Evolutionary conservation across 176 grass and related monocot genomes (phyloP), one percentile per base, ranked within the genome.

Genomic region (Lolium rigidum): DNA sequence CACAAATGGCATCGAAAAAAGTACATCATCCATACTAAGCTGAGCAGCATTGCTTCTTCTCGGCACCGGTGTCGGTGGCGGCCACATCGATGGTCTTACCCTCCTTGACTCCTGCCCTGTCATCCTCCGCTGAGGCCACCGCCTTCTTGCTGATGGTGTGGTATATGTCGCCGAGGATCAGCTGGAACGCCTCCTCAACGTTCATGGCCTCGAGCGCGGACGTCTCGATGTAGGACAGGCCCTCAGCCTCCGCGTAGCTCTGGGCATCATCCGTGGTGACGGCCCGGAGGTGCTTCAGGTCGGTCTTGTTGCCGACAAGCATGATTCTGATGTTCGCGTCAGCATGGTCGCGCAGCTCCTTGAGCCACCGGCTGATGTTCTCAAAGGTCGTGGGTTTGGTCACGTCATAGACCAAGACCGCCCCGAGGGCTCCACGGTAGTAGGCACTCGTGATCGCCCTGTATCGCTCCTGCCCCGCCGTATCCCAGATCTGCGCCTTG

Each of bases 401-500:
- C 15, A 97, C 95, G 3, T 97, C 95, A 4, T 94, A 97, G 2
- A 97, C 95, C 3, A 97, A 80, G 18, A 97, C 90, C 0, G 95
- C 95, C 18, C 95, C 95, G 1, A 97, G 95, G 5, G 95, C 95
- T 24, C 95, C 95, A 0, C 95, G 95, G 80, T 97, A 97, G 90
- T 97, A 97, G 14, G 95, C 95, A 4, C 95, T 94, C 0, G 95
- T 97, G 80, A 97, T 97, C 16, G 95, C 95, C 44, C 95, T 44
- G 69, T 97, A 97, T 20, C 95, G 74, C 90, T 97, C 92, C 24
- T 97, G 95, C 7, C 95, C 95, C 11, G 95, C 92, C 0, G 95
- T 97, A 84, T 97, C 95, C 95, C 95, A 97, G 68, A 97, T 97
- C 83, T 97, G 95, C 0, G 95, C 92, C 85, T 97, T 97, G 85